Evolutionary conservation across 805 yeast species (phyloP), one percentile per base, ranked within the genome.

Genomic region (Yamadazyma laniorum): DNA sequence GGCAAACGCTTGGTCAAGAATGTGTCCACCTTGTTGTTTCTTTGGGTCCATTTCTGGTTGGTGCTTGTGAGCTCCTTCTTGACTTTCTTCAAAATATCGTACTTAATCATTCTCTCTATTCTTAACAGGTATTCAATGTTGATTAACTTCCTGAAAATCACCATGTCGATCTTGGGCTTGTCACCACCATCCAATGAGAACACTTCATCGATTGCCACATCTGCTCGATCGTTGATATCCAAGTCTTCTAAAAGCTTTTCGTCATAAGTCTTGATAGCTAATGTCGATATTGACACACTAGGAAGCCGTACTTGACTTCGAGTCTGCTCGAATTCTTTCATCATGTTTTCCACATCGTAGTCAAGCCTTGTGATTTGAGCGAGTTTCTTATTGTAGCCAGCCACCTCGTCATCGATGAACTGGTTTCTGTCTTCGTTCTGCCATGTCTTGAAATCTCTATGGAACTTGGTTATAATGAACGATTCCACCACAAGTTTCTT

Each of bases 91-190:
- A 67, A 50, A 2, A 65, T 49, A 39, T 67, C 73, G 43, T 63
- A 56, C 39, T 63, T 59, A 32, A 67, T 51, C 48, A 62, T 56
- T 37, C 53, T 44, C 38, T 58, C 48, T 39, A 64, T 47, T 18
- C 71, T 54, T 30, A 58, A 45, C 25, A 60, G 42, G 37, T 50
- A 61, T 41, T 68, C 74, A 11, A 60, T 49, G 34, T 63, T 58
- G 3, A 67, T 48, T 18, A 68, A 49, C 25, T 48, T 42, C 23
- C 55, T 54, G 45, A 68, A 60, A 13, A 44, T 53, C 3, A 49
- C 51, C 29, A 48, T 56, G 15, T 55, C 59, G 6, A 67, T 63
- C 19, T 51, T 40, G 3, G 66, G 62, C 12, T 58, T 51, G 4
- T 51, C 43, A 15, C 48, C 39, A 3, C 53, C 40, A 27, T 59